Percentiles rank a stretch among this genome's conserved stretches.
Evolutionary conservation across 257 asterid species (phyloP).

Genomic region (Marsdenia floribunda): DNA sequence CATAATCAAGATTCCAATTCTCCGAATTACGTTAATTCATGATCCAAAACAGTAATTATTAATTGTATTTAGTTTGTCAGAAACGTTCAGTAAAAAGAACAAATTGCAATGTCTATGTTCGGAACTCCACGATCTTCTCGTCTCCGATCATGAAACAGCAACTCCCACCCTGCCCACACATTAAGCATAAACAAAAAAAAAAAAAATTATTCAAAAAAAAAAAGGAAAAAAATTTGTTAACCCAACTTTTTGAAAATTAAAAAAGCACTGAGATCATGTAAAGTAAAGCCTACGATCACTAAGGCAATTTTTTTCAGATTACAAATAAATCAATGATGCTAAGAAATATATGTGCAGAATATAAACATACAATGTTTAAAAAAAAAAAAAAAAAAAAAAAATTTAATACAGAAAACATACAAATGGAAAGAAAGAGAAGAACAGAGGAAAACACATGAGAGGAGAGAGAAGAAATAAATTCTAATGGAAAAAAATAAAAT

Average conservation of each 20-base stretch:
- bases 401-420: too few species aligned
- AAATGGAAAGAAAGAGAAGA: background rate
- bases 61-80: background rate
- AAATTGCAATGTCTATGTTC: background rate
- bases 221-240: background rate
- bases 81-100: background rate
- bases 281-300: background rate
- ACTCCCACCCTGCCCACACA: slow-evolving; percentile 4
- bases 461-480: background rate
- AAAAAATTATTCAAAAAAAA: background rate
- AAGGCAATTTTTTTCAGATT: background rate
- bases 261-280: too few species aligned
- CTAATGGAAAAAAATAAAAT: background rate
- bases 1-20: background rate
- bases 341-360: background rate
- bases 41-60: background rate
- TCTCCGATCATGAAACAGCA: slow-evolving; percentile 1
- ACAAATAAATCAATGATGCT: background rate
- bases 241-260: too few species aligned
- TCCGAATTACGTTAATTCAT: background rate
- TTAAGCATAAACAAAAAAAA: background rate
- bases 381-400: too few species aligned
- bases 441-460: background rate
- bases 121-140: slow-evolving; percentile 3
- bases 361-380: background rate